These are phyloP conservation scores for Cairneyella variabilis DNA, from an alignment of 495 filamentous ascomycete genomes.

Conservation along the genomic window DNA sequence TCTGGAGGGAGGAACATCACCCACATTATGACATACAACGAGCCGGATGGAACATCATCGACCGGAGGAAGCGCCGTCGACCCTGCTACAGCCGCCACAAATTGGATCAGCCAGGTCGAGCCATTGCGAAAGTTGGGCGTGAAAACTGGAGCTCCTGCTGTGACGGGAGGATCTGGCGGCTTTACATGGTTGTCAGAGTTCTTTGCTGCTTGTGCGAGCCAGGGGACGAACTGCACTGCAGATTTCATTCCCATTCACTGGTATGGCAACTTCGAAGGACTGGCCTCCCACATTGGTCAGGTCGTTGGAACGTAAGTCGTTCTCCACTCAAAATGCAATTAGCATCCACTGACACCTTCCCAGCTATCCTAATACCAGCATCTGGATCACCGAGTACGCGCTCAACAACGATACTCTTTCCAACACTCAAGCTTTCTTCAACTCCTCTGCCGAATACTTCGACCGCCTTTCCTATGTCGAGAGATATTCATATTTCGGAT, in stretches of 20 bases:
- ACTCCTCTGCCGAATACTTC: constrained; percentile 57
- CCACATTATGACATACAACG: constrained; percentile 70
- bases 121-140: constrained; percentile 56
- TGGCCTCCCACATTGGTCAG: constrained; percentile 66
- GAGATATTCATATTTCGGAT: constrained; percentile 70
- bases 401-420: constrained; percentile 40
- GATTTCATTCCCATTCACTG: constrained; percentile 76
- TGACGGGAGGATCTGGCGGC: constrained; percentile 51
- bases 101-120: constrained; percentile 63
- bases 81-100: constrained; percentile 52
- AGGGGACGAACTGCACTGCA: constrained; percentile 50
- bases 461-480: constrained; percentile 57
- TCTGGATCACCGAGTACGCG: constrained; percentile 77
- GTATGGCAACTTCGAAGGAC: constrained; percentile 71
- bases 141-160: constrained; percentile 55
- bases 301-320: constrained; percentile 44
- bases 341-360: not conserved
- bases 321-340: constrained; percentile 15
- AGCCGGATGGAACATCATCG: constrained; percentile 53
- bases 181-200: constrained; percentile 62
- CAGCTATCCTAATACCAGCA: constrained; percentile 48
- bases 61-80: constrained; percentile 57
- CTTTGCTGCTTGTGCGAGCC: constrained; percentile 46
- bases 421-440: constrained; percentile 61
- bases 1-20: constrained; percentile 52